Evolutionary conservation across 2,329 filamentous ascomycete species (phyloP).

Genomic region (Sporothrix dimorphospora): DNA sequence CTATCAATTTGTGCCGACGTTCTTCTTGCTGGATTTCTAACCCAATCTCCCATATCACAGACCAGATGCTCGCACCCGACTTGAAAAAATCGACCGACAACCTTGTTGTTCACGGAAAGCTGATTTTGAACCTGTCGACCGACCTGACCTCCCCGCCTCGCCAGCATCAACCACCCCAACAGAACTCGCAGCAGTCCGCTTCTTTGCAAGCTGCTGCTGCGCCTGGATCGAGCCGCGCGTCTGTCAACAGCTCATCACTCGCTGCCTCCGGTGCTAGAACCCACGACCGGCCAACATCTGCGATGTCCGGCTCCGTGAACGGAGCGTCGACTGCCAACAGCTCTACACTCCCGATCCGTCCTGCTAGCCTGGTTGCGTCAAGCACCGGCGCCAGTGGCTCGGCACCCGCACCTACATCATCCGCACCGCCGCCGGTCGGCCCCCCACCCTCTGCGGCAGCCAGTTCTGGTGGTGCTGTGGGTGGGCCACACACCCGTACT

Average conservation of each 20-base stretch:
- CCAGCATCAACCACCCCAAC: conserved; percentile 37
- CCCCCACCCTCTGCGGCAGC: conserved; percentile 39
- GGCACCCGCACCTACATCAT: conserved; percentile 34
- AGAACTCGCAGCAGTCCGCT: conserved; percentile 27
- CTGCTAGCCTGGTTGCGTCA: conserved; percentile 49
- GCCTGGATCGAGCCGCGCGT: conserved; percentile 37
- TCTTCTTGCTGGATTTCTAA: conserved; percentile 36
- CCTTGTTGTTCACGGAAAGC: conserved; percentile 93
- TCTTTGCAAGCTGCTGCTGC: conserved; percentile 44
- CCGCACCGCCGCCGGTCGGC: conserved; percentile 17
- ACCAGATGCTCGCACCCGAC: conserved; percentile 98
- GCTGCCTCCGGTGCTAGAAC: conserved; percentile 48
- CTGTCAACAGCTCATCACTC: conserved; percentile 47
- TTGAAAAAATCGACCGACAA: conserved; percentile 98
- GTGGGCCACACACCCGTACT: conserved; percentile 46
- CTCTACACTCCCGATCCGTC: conserved; percentile 48
- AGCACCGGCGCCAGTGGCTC: conserved; percentile 43
- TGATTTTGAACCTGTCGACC: conserved; percentile 94
- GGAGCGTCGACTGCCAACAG: conserved; percentile 51
- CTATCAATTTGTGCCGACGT: background rate
- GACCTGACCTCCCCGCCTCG: conserved; percentile 76
- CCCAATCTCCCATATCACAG: conserved; percentile 52
- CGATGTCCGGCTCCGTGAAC: conserved; percentile 49
- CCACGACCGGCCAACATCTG: conserved; percentile 57
- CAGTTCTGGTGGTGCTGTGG: conserved; percentile 46